Percentiles rank a stretch among this genome's conserved stretches.
phyloP scores from a whole-genome alignment of 441 rosid species.

The Capsella rubella region DNA sequence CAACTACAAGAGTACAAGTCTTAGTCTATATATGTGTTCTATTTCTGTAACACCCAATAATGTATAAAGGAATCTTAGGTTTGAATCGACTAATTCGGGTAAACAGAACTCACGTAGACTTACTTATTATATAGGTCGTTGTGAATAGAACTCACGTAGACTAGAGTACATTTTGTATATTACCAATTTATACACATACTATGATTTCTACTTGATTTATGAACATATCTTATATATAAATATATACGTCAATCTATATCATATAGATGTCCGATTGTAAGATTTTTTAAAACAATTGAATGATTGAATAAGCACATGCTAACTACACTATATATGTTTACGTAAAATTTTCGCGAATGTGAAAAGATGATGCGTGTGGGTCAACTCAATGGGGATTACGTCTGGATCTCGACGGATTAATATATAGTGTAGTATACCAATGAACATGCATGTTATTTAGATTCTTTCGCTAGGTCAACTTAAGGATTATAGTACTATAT shows the following conservation, averaged over 20 bases:
- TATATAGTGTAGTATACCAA: conserved; percentile 35
- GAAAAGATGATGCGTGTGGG: conserved; percentile 18
- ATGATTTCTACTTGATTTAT: background rate
- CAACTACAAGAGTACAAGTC: conserved; percentile 22
- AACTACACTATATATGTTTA: conserved; percentile 13
- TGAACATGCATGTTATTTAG: conserved; percentile 39
- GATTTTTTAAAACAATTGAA: background rate
- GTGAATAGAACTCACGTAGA: conserved; percentile 19
- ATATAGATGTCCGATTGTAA: background rate
- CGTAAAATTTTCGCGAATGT: background rate
- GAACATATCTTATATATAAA: background rate
- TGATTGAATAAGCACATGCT: conserved; percentile 25
- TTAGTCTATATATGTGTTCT: conserved; percentile 32
- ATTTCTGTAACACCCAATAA: conserved; percentile 28
- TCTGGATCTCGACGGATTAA: conserved; percentile 34
- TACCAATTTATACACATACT: background rate
- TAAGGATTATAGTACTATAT: background rate
- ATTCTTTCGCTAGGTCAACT: conserved; percentile 39
- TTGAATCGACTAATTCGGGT: conserved; percentile 22
- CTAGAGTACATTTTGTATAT: background rate
- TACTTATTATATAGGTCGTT: background rate
- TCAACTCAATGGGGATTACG: conserved; percentile 28
- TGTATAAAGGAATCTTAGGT: conserved; percentile 27
- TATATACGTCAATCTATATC: background rate
- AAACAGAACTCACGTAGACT: conserved; percentile 35